Conservation (phyloP, 2,329 filamentous ascomycete species). For the Colletotrichum plurivorum region DNA sequence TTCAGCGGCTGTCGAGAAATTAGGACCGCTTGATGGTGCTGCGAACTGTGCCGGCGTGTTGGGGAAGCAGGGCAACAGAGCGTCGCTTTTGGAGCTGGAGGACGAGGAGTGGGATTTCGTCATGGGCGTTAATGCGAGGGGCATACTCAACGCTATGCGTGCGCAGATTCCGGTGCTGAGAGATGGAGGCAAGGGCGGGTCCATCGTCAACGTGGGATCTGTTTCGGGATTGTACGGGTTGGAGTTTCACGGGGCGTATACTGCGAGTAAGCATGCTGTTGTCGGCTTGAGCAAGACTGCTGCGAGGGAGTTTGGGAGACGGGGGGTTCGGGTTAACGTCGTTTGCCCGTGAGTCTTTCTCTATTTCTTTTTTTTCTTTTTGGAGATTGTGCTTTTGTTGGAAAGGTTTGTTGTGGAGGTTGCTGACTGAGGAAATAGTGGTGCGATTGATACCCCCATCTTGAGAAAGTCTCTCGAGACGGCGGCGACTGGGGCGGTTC, state of each 20-base stretch:
- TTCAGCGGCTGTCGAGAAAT: conserved; percentile 49
- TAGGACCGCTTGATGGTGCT: conserved; percentile 57
- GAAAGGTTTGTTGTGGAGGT: too few relatives aligned
- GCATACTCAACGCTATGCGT: conserved; percentile 66
- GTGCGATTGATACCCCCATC: conserved; percentile 37
- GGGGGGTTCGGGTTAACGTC: conserved; percentile 45
- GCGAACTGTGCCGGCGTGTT: conserved; percentile 55
- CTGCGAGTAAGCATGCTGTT: conserved; percentile 50
- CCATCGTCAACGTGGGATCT: conserved; percentile 62
- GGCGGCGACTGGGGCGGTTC: conserved; percentile 31
- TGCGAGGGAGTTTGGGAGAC: conserved; percentile 47
- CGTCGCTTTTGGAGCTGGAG: conserved; percentile 45
- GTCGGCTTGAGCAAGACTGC: conserved; percentile 49
- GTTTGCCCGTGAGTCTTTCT: conserved; percentile 45
- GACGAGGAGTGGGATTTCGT: conserved; percentile 60
- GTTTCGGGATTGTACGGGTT: conserved; percentile 56
- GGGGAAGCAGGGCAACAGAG: conserved; percentile 34
- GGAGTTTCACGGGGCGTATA: conserved; percentile 48
- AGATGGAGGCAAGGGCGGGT: conserved; percentile 48
- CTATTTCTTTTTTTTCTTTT: too few relatives aligned
- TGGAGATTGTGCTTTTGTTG: too few relatives aligned
- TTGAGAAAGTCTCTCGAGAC: conserved; percentile 16
- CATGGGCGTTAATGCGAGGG: conserved; percentile 61
- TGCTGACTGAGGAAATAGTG: conserved; percentile 13
- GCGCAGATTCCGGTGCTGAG: conserved; percentile 60